Evolutionary conservation across 441 rosid genomes (phyloP).

Genomic region (Erodium chrysanthum): DNA sequence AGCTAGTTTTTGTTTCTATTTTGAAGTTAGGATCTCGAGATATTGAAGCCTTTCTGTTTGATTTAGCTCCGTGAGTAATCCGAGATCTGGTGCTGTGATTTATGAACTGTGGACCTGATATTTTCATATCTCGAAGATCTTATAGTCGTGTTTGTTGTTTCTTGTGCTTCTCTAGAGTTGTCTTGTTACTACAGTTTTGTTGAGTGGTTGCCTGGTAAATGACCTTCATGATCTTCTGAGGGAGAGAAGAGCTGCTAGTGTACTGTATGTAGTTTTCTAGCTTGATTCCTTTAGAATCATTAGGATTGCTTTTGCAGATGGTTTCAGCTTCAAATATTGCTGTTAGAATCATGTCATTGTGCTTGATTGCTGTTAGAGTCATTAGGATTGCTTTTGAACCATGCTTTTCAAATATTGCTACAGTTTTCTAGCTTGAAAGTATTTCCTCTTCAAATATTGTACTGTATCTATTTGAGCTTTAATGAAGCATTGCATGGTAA

Average conservation of each 20-base stretch:
- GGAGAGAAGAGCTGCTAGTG: not conserved
- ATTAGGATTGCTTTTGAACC: no score
- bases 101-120: not conserved
- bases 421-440: no score
- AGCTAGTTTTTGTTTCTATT: not conserved
- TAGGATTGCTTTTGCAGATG: no score
- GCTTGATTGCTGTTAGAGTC: no score
- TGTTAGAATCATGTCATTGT: no score
- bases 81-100: not conserved
- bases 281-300: no score
- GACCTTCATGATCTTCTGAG: not conserved
- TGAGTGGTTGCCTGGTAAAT: not conserved
- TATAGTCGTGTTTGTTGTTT: not conserved
- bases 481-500: not conserved
- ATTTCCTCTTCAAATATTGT: no score
- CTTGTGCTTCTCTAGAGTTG: not conserved
- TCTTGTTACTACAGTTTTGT: not conserved
- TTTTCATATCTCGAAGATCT: not conserved
- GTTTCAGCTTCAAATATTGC: no score
- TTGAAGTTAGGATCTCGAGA: not conserved
- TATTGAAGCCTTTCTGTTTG: not conserved
- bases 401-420: no score
- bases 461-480: not conserved
- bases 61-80: not conserved
- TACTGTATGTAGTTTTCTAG: no score